These are phyloP conservation scores for Biancaea sappan DNA, from an alignment of 306 rosid species.

Conservation along the genomic window DNA sequence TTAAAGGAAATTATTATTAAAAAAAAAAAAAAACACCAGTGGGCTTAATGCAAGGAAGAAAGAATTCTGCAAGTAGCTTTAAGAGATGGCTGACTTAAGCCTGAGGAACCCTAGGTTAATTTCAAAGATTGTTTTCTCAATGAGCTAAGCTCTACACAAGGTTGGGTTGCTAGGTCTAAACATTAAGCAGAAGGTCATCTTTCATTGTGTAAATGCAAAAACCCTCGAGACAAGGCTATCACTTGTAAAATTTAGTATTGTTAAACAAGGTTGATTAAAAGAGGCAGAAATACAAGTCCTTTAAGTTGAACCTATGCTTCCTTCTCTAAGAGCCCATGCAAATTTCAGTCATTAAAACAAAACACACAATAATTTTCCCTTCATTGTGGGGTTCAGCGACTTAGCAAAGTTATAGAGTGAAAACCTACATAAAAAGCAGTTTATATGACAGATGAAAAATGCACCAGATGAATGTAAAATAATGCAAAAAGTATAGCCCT, in stretches of 20 bases:
- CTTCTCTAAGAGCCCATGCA: conserved; percentile 3
- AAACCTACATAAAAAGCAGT: conserved; percentile 6
- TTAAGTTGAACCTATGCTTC: conserved; percentile 8
- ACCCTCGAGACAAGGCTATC: background rate
- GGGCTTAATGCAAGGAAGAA: conserved; percentile 12
- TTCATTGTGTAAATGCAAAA: background rate
- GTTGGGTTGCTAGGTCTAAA: background rate
- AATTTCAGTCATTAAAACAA: conserved; percentile 21
- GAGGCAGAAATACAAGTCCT: background rate
- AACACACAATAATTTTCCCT: background rate
- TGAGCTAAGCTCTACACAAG: conserved; percentile 11
- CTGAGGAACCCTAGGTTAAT: background rate
- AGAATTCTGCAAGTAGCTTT: background rate
- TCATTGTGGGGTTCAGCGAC: conserved; percentile 16
- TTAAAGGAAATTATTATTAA: conserved; percentile 17
- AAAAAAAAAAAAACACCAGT: too few relatives aligned
- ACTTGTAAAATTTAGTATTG: background rate
- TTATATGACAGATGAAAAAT: conserved; percentile 13
- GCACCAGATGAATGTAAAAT: conserved; percentile 7
- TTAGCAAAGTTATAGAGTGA: conserved; percentile 13
- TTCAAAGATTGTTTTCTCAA: background rate
- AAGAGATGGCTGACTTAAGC: conserved; percentile 7
- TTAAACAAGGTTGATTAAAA: background rate
- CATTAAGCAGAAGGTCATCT: conserved; percentile 11
- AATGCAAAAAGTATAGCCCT: background rate